phyloP scores from a whole-genome alignment of 208 protist genomes.

The Strigomonas galati region DNA sequence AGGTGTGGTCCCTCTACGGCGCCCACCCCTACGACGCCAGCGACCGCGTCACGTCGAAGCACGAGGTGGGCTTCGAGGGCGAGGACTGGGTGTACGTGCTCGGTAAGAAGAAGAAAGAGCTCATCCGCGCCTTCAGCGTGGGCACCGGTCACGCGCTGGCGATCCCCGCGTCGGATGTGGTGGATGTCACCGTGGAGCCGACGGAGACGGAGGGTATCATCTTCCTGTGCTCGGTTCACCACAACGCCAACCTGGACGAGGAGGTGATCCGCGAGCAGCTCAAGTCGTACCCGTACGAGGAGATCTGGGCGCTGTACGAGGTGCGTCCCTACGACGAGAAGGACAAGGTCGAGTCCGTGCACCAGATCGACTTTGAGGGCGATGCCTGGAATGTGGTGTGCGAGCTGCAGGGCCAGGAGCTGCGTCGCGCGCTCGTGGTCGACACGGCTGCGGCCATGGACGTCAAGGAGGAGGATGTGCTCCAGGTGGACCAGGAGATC shows the following conservation, averaged over 20 bases:
- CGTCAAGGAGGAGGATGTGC: constrained; percentile 20
- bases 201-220: constrained; percentile 29
- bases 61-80: constrained; percentile 49
- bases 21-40: constrained; percentile 27
- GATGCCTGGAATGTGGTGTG: constrained; percentile 23
- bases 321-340: constrained; percentile 19
- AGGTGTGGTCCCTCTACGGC: constrained; percentile 58
- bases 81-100: constrained; percentile 58
- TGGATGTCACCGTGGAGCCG: constrained; percentile 21
- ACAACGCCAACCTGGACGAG: constrained; percentile 26
- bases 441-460: constrained; percentile 25
- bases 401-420: constrained; percentile 20
- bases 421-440: constrained; percentile 19
- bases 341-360: constrained; percentile 19
- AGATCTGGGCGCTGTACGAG: constrained; percentile 48
- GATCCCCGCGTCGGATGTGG: constrained; percentile 30
- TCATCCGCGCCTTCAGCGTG: constrained; percentile 37
- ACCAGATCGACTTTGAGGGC: constrained; percentile 28
- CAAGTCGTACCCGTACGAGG: constrained; percentile 37
- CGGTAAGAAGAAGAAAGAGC: constrained; percentile 27
- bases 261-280: constrained; percentile 46
- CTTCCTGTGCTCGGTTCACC: constrained; percentile 24
- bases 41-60: constrained; percentile 25
- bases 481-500: constrained; percentile 12
- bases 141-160: constrained; percentile 40